Conservation (phyloP, 1,139 yeast species). For the Hyphopichia khmerensis region DNA sequence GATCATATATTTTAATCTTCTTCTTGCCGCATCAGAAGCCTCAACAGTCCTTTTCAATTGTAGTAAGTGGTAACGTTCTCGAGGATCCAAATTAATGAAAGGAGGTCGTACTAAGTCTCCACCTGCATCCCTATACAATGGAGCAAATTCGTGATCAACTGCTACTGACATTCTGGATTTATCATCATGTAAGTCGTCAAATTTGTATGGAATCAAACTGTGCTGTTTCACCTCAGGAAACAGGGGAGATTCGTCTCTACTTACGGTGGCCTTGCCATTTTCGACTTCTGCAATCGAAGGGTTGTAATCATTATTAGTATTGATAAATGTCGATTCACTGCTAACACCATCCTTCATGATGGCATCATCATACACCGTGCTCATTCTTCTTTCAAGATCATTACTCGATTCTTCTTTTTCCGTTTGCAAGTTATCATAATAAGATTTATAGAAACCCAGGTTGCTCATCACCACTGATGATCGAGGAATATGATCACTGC, state of each 20-base stretch:
- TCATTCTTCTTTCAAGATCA: slow-evolving; percentile 31
- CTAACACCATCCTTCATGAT: slow-evolving; percentile 16
- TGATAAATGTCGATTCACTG: neutral
- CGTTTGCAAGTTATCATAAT: slow-evolving; percentile 21
- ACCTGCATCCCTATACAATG: slow-evolving; percentile 33
- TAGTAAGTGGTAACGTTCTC: slow-evolving; percentile 42
- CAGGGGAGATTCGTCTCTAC: slow-evolving; percentile 2
- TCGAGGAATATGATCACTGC: slow-evolving; percentile 25
- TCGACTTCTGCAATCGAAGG: neutral
- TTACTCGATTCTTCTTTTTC: slow-evolving; percentile 25
- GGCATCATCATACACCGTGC: slow-evolving; percentile 22
- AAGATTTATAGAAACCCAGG: slow-evolving; percentile 26
- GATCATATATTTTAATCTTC: slow-evolving; percentile 37
- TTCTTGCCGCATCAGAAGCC: slow-evolving; percentile 32
- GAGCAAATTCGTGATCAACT: slow-evolving; percentile 31
- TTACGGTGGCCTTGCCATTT: neutral
- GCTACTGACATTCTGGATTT: slow-evolving; percentile 4
- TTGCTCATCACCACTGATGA: slow-evolving; percentile 19
- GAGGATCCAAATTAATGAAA: slow-evolving; percentile 45
- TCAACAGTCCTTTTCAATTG: slow-evolving; percentile 41
- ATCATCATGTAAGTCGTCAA: neutral
- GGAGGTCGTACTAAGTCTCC: slow-evolving; percentile 48
- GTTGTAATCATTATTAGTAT: neutral
- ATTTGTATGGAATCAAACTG: neutral
- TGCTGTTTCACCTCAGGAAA: neutral